Evolutionary conservation across 2,329 filamentous ascomycete species (phyloP).

Genomic region (Emergomyces pasteurianus): DNA sequence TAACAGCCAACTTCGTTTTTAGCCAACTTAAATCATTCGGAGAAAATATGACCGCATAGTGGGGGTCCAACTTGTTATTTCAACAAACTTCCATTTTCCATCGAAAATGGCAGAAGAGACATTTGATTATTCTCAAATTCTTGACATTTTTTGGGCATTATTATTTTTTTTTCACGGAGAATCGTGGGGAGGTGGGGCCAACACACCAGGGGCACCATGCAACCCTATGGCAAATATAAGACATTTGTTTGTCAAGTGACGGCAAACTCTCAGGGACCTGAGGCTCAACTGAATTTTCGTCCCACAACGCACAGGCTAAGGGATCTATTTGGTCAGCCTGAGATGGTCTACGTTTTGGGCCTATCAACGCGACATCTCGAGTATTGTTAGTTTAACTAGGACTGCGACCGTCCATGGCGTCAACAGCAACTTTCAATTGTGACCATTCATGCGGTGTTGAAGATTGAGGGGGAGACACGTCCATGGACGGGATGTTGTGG

Average conservation of each 20-base stretch:
- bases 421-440: background rate
- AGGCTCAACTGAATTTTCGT: background rate
- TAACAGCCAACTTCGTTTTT: too few species aligned
- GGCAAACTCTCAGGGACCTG: background rate
- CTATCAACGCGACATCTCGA: background rate
- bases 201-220: background rate
- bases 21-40: too few species aligned
- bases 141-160: too few species aligned
- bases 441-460: background rate
- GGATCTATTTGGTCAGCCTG: background rate
- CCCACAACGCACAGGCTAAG: background rate
- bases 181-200: too few species aligned
- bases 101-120: background rate
- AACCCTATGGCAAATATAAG: background rate
- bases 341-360: background rate
- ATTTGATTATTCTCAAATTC: too few species aligned
- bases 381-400: background rate
- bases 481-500: background rate
- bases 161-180: too few species aligned
- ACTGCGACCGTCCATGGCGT: background rate
- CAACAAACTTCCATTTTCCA: background rate
- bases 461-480: background rate
- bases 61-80: too few species aligned
- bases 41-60: too few species aligned
- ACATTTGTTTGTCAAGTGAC: background rate